Base-by-base conservation (phyloP, 768 basidiomycete species). In the Neoboletus brunneissimus region DNA sequence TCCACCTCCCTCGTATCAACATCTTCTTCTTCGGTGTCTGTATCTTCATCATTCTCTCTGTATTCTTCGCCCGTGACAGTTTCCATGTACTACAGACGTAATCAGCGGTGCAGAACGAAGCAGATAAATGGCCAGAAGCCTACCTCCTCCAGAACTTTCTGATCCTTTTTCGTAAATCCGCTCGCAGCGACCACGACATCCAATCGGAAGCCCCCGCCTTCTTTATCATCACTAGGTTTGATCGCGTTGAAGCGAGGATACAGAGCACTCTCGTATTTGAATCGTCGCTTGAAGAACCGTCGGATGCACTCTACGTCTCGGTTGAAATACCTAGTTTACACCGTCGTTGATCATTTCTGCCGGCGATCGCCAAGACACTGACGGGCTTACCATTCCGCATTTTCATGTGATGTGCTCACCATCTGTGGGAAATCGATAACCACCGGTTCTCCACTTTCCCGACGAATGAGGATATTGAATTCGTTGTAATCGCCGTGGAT, bases 401-500 rank as follows among this genome's bases (percentile, higher is more conserved):
- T 97, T 65, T 86, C 84, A 62, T 99, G 97, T 46, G 94, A 90
- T 27, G 91, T 95, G 78, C 90, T 93, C 73, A 98, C 93, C 96
- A 98, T 98, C 76, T 99, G 97, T 9, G 97, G 97, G 71, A 99
- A 99, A 76, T 99, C 97, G 64, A 99, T 99, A 42, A 99, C 85
- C 51, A 98, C 74, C 8, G 95, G 91, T 64, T 92, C 86, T 12
- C 82, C 82, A 44, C 73, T 77, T 51, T 87, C 86, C 45, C 90
- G 83, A 37, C 83, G 82, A 64, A 99, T 94, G 58, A 99, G 85
- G 62, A 99, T 94, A 72, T 99, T 98, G 78, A 98, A 99, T 69
- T 99, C 97, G 75, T 99, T 99, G 75, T 91, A 99, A 65, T 99
- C 97, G 41, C 97, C 95, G 66, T 99, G 97, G 50, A 99, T 98